Evolutionary conservation across 106 monocot species (phyloP), one percentile per base, ranked within the genome.

Genomic region (Triglochin maritima): DNA sequence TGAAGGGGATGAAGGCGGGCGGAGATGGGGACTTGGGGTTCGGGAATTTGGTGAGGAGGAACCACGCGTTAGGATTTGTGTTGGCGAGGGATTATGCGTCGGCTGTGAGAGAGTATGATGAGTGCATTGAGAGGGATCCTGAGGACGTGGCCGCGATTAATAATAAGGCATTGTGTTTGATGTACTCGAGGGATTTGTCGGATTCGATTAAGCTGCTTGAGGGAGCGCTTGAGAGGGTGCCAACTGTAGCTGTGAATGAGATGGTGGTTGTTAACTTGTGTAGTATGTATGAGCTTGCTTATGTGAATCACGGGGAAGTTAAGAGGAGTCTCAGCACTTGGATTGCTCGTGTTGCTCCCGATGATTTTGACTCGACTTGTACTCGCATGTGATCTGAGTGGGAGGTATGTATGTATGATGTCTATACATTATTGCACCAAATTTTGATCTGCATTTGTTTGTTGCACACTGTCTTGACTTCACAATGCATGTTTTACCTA

Each of bases 231-330:
- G 98, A 98, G 86, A 78, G 92, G 59, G 86, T 89, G 29, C 88
- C 98, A 2, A 92, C 88, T 4, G 76, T 76, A 14, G 88, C 88
- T 1, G 50, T 91, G 59, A 91, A 98, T 46, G 96, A 98, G 84
- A 80, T 86, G 56, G 57, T 91, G 16, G 81, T 91, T 6, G 91
- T 88, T 45, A 91, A 98, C 55, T 69, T 98, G 46, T 92, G 96
- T 63, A 88, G 91, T 69, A 88, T 98, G 96, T 98, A 98, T 62
- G 96, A 98, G 72, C 80, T 98, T 47, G 96, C 96, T 6, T 88
- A 82, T 65, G 95, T 92, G 64, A 91, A 92, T 42, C 84, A 92
- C 63, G 74, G 64, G 2, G 91, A 98, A n/a, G 56, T 91, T 46
- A 96, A 91, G 84, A 85, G 79, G 83, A 88, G 72, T 56, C 82